These are phyloP conservation scores for Penicillium turbatum DNA, from an alignment of 495 filamentous ascomycete species.

Conservation along the genomic window DNA sequence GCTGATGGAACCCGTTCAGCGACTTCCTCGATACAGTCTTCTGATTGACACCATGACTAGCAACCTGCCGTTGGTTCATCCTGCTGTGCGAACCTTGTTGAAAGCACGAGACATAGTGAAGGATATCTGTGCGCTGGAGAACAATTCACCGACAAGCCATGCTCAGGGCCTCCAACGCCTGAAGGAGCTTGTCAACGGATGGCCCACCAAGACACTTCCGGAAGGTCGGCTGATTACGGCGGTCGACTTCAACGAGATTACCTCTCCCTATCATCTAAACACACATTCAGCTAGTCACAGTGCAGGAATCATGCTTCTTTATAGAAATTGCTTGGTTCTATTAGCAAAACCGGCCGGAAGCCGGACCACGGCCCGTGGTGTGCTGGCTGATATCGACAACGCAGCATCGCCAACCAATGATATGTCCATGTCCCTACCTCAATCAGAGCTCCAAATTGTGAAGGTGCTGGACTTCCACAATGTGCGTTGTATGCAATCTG, in stretches of 20 bases:
- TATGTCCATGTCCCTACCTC: constrained; percentile 24
- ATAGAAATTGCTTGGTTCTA: constrained; percentile 75
- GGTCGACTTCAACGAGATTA: constrained; percentile 73
- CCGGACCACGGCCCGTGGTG: constrained; percentile 65
- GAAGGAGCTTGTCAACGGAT: constrained; percentile 68
- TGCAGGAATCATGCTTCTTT: constrained; percentile 73
- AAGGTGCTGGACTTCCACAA: constrained; percentile 67
- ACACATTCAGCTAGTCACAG: constrained; percentile 33
- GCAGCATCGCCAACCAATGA: constrained; percentile 47
- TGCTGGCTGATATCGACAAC: constrained; percentile 75
- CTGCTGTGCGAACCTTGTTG: constrained; percentile 71
- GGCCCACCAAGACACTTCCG: constrained; percentile 70
- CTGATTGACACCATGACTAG: constrained; percentile 92
- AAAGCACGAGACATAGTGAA: constrained; percentile 87
- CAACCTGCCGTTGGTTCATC: constrained; percentile 76
- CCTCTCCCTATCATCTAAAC: constrained; percentile 62
- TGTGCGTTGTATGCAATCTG: constrained; percentile 71
- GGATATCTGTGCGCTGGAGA: constrained; percentile 89
- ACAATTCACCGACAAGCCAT: constrained; percentile 56
- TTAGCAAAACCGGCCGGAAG: constrained; percentile 60
- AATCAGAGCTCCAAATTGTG: constrained; percentile 64
- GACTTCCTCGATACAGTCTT: constrained; percentile 89
- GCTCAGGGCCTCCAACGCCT: constrained; percentile 67
- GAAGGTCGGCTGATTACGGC: constrained; percentile 79
- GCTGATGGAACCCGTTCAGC: constrained; percentile 93